Evolutionary conservation across 768 basidiomycete species (phyloP), one percentile per base, ranked within the genome.

Genomic region (button mushroom (Agaricus bisporus)): DNA sequence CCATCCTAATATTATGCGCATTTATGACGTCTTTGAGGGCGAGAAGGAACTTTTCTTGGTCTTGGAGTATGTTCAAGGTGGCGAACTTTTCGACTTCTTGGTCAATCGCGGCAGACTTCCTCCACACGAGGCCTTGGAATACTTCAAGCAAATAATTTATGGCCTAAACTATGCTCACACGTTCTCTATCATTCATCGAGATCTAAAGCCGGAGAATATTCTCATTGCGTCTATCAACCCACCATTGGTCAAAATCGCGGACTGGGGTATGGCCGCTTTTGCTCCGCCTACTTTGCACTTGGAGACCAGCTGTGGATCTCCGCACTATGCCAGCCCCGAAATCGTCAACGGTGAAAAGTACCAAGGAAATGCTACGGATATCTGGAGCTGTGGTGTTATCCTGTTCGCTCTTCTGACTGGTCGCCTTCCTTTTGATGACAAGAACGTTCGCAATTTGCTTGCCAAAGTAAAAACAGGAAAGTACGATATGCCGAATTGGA

Each of bases 221-320:
- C 76, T 99, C 37, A 88, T 98, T 50, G 88, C 94, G 44, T 86
- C 87, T 41, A 71, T 90, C 51, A 76, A 80, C 36, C 87, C 87
- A 28, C 86, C 86, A 36, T 76, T 92, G 63, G 80, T 98, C 74
- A 98, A 98, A 75, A 89, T 98, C 41, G 95, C 93, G 20, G 95
- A 98, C 70, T 98, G 95, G 83, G 95, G 95, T 18, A 97, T 98
- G 95, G 95, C 95, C 22, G 91, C 95, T 9, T 91, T 97, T 63
- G 91, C 93, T 55, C 87, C 88, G 38, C 89, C 88, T 37, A 80
- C 85, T 38, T 77, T 86, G 41, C 79, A 94, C 59, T 80, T 97
- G 25, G 91, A 95, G 71, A 98, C 95, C 1, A 92, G 89, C 63
- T 98, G 95, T 64, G 95, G 95, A 6, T 91, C 88, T 57, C 95